Evolutionary conservation across 495 filamentous ascomycete genomes (phyloP).

Genomic region (Aspergillus hancockii): DNA sequence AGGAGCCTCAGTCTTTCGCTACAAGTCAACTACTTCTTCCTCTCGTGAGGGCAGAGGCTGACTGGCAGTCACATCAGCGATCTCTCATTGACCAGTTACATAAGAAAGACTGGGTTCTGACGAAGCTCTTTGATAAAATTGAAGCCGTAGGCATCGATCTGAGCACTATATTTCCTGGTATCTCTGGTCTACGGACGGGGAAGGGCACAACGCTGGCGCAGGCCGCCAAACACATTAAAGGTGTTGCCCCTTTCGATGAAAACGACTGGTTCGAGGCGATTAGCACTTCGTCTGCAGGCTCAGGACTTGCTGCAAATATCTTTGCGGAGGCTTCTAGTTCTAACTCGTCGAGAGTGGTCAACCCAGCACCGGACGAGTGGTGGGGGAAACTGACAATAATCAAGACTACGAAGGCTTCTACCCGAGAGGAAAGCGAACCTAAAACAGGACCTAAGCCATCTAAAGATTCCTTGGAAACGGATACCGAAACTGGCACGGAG

Average conservation of each 20-base stretch:
- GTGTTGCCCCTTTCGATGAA: conserved; percentile 48
- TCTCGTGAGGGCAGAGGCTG: conserved; percentile 59
- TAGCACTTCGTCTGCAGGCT: conserved; percentile 17
- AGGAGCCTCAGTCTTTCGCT: conserved; percentile 51
- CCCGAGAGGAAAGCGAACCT: conserved; percentile 8
- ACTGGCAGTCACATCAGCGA: conserved; percentile 50
- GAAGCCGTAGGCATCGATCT: conserved; percentile 68
- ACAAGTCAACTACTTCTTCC: conserved; percentile 69
- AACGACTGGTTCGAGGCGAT: conserved; percentile 37
- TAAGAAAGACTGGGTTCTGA: conserved; percentile 79
- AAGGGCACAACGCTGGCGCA: conserved; percentile 37
- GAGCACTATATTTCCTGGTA: conserved; percentile 67
- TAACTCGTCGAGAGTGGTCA: conserved; percentile 13
- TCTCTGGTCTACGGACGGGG: conserved; percentile 44
- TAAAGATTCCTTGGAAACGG: conserved; percentile 9
- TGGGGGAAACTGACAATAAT: conserved; percentile 35
- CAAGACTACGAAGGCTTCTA: conserved; percentile 2
- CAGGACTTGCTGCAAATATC: conserved; percentile 28
- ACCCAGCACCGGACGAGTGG: conserved; percentile 35
- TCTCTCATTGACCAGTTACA: conserved; percentile 59
- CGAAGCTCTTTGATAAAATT: conserved; percentile 76
- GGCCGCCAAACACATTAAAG: conserved; percentile 45
- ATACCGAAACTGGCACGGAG: conserved; percentile 23
- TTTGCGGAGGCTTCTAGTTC: conserved; percentile 26
- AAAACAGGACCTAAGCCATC: background rate